Evolutionary conservation across 1,139 yeast species (phyloP).

Genomic region (Kluyveromyces marxianus): DNA sequence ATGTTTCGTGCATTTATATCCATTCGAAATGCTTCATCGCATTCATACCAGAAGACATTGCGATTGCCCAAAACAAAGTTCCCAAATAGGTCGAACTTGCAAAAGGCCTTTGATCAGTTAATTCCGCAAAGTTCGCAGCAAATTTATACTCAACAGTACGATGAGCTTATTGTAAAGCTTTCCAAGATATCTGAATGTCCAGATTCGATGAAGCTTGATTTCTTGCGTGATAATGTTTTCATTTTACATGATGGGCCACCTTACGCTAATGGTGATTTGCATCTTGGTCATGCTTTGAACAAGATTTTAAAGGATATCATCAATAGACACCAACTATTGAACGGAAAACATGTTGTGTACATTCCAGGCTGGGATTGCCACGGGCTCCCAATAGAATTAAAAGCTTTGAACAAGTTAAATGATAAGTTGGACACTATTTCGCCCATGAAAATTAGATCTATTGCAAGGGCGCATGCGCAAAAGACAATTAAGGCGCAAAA

Average conservation of each 20-base stretch:
- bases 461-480: slow-evolving; percentile 64
- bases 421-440: slow-evolving; percentile 29
- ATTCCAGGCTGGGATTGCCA: slow-evolving; percentile 99
- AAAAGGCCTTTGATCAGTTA: slow-evolving; percentile 26
- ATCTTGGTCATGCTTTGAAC: slow-evolving; percentile 89
- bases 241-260: slow-evolving; percentile 97
- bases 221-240: slow-evolving; percentile 37
- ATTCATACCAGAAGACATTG: slow-evolving; percentile 41
- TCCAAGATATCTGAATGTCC: slow-evolving; percentile 6
- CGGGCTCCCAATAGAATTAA: slow-evolving; percentile 91
- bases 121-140: slow-evolving; percentile 34
- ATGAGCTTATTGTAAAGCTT: slow-evolving; percentile 16
- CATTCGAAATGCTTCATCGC: slow-evolving; percentile 14
- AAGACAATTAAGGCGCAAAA: slow-evolving; percentile 58
- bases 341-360: slow-evolving; percentile 57
- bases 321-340: slow-evolving; percentile 58
- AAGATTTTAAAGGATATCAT: slow-evolving; percentile 83
- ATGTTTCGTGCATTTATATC: background rate
- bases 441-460: slow-evolving; percentile 49
- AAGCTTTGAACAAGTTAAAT: slow-evolving; percentile 47
- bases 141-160: slow-evolving; percentile 30
- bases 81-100: slow-evolving; percentile 40
- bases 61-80: slow-evolving; percentile 48
- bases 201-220: slow-evolving; percentile 13
- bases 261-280: slow-evolving; percentile 91